A percentile compares a stretch with the other conserved stretches of the same genome.
phyloP scores from a whole-genome alignment of 345 rosid species.

The Murraya koenigii region DNA sequence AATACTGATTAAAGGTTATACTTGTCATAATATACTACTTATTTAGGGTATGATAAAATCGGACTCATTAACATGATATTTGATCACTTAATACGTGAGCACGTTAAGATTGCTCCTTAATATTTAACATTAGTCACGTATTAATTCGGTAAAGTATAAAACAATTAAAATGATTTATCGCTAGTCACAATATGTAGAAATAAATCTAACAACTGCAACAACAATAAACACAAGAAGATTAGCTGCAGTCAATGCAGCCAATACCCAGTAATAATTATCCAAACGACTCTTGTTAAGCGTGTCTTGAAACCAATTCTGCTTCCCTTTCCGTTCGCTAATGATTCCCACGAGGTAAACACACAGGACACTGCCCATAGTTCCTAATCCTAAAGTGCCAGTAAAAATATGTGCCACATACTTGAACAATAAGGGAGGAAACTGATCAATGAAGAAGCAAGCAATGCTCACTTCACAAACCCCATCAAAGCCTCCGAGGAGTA shows the following conservation, averaged over 20 bases:
- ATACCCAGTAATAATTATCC: slow-evolving; percentile 38
- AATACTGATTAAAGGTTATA: too few species aligned
- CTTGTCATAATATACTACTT: too few species aligned
- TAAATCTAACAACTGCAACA: too few species aligned
- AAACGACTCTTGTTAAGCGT: slow-evolving; percentile 35
- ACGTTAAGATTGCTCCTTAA: too few species aligned
- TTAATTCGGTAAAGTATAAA: too few species aligned
- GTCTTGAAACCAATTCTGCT: slow-evolving; percentile 34
- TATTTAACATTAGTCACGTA: too few species aligned
- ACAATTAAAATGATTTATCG: too few species aligned
- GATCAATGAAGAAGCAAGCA: slow-evolving; percentile 27
- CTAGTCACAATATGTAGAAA: too few species aligned
- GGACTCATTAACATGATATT: too few species aligned
- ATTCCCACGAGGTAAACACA: slow-evolving; percentile 13
- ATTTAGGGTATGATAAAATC: too few species aligned
- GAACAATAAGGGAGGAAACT: slow-evolving; percentile 29
- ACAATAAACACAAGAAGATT: slow-evolving; percentile 28
- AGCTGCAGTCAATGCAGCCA: slow-evolving; percentile 23
- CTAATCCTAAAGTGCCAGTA: slow-evolving; percentile 25
- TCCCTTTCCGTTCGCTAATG: slow-evolving; percentile 22
- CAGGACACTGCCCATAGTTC: too few species aligned
- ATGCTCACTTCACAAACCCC: slow-evolving; percentile 31
- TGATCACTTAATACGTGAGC: too few species aligned
- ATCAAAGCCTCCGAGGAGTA: slow-evolving; percentile 28
- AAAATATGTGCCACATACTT: slow-evolving; percentile 24